Percentiles rank a stretch among this genome's conserved stretches.
Evolutionary conservation across 352 stramenopile genomes (phyloP).

Genomic region (Globisporangium rhizosaccharum): DNA sequence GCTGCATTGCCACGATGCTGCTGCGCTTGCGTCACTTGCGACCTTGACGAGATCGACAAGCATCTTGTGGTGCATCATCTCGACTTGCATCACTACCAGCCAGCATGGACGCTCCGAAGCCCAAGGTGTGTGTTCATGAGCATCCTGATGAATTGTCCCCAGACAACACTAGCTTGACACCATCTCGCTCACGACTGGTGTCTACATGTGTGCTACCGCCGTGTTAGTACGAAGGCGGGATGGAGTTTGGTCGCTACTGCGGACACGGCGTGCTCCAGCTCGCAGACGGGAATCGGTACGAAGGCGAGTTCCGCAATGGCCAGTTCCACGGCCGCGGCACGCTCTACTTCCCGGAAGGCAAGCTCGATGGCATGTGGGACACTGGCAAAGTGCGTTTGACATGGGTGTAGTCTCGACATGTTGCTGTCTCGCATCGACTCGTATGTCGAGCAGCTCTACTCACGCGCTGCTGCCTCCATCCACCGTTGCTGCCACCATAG

Average conservation of each 20-base stretch:
- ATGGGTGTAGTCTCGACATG: not conserved
- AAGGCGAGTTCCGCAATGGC: conserved; percentile 76
- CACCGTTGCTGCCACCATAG: conserved; percentile 10
- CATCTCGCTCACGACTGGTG: not conserved
- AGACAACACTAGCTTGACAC: not conserved
- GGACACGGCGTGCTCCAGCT: conserved; percentile 50
- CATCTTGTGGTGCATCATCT: not conserved
- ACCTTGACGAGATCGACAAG: too few species aligned
- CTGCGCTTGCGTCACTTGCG: too few species aligned
- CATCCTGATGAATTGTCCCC: too few species aligned
- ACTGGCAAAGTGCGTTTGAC: conserved; percentile 46
- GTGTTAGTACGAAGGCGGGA: conserved; percentile 48
- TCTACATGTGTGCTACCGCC: too few species aligned
- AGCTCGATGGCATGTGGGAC: conserved; percentile 62
- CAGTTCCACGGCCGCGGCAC: conserved; percentile 75
- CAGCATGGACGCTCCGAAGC: conserved; percentile 12
- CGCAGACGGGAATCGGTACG: conserved; percentile 60
- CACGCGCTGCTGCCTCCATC: not conserved
- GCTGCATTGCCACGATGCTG: too few species aligned
- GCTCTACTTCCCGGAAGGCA: conserved; percentile 62
- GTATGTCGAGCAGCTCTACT: not conserved
- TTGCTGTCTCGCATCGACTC: not conserved
- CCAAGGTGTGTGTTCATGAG: conserved; percentile 5
- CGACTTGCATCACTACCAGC: not conserved
- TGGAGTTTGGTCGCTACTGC: conserved; percentile 57